Evolutionary conservation across 805 yeast species (phyloP), one percentile per base, ranked within the genome.

Genomic region (Grigorovia transvaalensis): DNA sequence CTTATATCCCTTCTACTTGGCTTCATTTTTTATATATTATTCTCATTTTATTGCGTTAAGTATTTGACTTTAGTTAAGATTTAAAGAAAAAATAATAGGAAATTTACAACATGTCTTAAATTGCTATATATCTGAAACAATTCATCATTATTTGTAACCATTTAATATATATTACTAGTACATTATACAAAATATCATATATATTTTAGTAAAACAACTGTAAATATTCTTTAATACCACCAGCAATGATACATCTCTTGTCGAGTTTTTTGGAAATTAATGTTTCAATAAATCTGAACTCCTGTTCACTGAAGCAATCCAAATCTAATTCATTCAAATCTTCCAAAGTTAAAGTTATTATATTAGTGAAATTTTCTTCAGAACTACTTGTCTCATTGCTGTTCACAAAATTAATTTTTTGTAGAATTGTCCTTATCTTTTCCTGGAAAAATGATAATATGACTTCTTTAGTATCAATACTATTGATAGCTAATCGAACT

Each of bases 271-370:
- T 54, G 19, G 51, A 44, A 17, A 61, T 54, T 17, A 66, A 45
- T 33, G 51, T 45, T 38, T 56, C 48, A 2, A 67, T 46, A 50
- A 67, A 64, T 17, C 51, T 47, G 27, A 58, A 54, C 51, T 68
- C 71, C 44, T 62, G 63, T 23, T 45, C n/a, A 51, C 69, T 65
- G 48, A 68, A 68, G 47, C 70, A 64, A 51, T 68, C 71, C 12
- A 68, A 51, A 13, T 60, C 58, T 52, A 66, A 50, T 9, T 55
- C 51, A 6, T 56, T 49, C 23, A 68, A 53, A 27, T 58, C 56
- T 4, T 53, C 46, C 1, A 66, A 58, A 2, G 62, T 53, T 4
- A 64, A 29, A 7, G 41, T 46, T 1, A 62, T 54, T 4, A 51
- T 23, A 23, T 23, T 23, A 23, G 3, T 23, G 27, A 6, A 23